Percentiles rank a stretch among this genome's conserved stretches.
Evolutionary conservation across 352 stramenopile species (phyloP).

Genomic region (Pythium insidiosum): DNA sequence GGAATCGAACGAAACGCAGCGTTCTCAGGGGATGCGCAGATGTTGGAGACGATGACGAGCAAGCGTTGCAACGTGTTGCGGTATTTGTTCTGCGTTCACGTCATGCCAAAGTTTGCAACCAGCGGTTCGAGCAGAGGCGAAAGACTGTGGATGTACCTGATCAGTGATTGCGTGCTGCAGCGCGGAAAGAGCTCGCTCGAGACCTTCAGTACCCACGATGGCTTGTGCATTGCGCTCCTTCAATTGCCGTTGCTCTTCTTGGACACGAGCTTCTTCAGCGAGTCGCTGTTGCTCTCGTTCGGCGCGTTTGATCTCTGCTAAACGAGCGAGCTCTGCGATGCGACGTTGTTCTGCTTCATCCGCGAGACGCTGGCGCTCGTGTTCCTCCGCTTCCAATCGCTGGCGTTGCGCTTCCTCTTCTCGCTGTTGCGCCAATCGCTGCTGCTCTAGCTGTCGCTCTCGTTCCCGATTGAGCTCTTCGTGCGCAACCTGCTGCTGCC

Average conservation of each 20-base stretch:
- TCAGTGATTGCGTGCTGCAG: constrained; percentile 29
- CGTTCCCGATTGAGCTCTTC: too few relatives aligned
- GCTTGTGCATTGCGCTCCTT: constrained; percentile 25
- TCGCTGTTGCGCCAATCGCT: constrained; percentile 6
- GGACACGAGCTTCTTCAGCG: constrained; percentile 7
- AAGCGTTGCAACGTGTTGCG: constrained; percentile 41
- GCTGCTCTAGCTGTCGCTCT: constrained; percentile 1
- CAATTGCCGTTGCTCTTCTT: constrained; percentile 19
- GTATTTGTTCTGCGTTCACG: too few relatives aligned
- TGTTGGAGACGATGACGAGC: constrained; percentile 41
- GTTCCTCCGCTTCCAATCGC: constrained; percentile 3
- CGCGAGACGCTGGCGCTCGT: constrained; percentile 14
- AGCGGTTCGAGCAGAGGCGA: too few relatives aligned
- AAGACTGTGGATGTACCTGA: constrained; percentile 14
- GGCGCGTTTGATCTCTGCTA: constrained; percentile 43
- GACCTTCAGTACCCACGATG: constrained; percentile 26
- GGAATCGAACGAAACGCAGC: constrained; percentile 60
- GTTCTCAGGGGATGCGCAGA: constrained; percentile 67
- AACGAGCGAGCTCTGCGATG: constrained; percentile 32
- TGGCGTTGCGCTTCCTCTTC: constrained; percentile 6
- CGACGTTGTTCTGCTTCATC: constrained; percentile 18
- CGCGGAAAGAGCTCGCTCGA: constrained; percentile 31
- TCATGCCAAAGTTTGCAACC: too few relatives aligned
- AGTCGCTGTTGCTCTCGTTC: constrained; percentile 24
- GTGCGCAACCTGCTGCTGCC: constrained; percentile 14